Evolutionary conservation across 177 flowering plant genomes (phyloP), one percentile per base, ranked within the genome.

Genomic region (Telopea speciosissima): DNA sequence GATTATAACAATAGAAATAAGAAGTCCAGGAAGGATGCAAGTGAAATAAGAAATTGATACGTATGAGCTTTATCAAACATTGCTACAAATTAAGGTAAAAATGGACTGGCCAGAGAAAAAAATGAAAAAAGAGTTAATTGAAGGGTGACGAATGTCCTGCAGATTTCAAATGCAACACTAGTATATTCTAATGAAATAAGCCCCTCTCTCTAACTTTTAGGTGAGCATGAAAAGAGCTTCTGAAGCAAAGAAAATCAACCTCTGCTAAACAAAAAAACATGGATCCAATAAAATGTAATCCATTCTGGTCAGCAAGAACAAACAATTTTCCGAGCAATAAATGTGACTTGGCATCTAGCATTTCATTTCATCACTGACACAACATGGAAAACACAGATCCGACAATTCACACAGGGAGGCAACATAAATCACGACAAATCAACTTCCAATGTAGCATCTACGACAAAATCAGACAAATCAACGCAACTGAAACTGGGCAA

Each of bases 381-480:
- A 26, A 36, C 60, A 60, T 31, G 23, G 7, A n/a, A 7, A 74
- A 36, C 49, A 45, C 69, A 75, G 77, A 75, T 75, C 77, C 44
- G 36, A 65, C 9, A 21, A 70, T 70, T 40, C 60, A 58, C 13
- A 8, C 24, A 64, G 31, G 59, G 54, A 72, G 36, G 40, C 40
- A 40, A 25, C 65, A 24, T 1, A 66, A 36, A 40, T 22, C 31
- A 21, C 42, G 6, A 24, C 12, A 24, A 40, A 62, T 33, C 59
- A n/a, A 8, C 68, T 36, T 49, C 40, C 16, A n/a, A 3, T 16
- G 3, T 62, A 0, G 14, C 1, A 68, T 36, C 6, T 3, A 28
- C 9, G 42, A 63, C 5, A 63, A 63, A 14, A 16, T 11, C 24
- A 63, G 8, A 28, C 36, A 63, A 14, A 13, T 31, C 45, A 23